These are phyloP conservation scores for Macaranga tanarius DNA, from an alignment of 441 rosid species.

Conservation along the genomic window DNA sequence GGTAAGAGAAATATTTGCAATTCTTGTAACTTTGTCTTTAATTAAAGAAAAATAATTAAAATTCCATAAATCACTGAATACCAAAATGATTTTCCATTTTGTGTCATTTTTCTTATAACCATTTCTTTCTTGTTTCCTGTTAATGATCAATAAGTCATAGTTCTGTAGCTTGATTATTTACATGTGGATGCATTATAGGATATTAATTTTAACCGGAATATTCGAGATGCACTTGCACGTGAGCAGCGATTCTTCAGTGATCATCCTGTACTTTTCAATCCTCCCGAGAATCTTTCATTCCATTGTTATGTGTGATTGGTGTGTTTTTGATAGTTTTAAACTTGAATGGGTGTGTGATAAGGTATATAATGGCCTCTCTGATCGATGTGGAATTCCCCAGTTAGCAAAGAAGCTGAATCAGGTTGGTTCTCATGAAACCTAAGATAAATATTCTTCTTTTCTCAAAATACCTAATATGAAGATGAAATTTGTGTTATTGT, in stretches of 20 bases:
- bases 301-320: background rate
- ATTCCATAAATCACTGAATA: background rate
- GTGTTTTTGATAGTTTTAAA: background rate
- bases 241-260: conserved; percentile 51
- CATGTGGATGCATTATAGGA: conserved; percentile 39
- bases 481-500: background rate
- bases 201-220: conserved; percentile 48
- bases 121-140: background rate
- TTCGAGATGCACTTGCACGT: conserved; percentile 50
- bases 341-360: conserved; percentile 22
- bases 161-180: background rate
- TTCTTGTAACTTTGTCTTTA: background rate
- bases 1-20: background rate
- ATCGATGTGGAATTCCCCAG: conserved; percentile 61
- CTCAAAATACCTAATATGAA: background rate
- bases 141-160: too few species aligned
- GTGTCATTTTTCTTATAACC: background rate
- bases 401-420: conserved; percentile 68
- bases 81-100: background rate
- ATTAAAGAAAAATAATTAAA: background rate
- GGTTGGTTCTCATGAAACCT: conserved; percentile 31
- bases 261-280: conserved; percentile 39
- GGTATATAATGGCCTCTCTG: conserved; percentile 59
- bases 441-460: background rate
- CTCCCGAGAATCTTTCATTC: background rate